A percentile compares a stretch with the other conserved stretches of the same genome.
phyloP scores from a whole-genome alignment of 2,329 filamentous ascomycete genomes.

The Rutstroemia sp. region DNA sequence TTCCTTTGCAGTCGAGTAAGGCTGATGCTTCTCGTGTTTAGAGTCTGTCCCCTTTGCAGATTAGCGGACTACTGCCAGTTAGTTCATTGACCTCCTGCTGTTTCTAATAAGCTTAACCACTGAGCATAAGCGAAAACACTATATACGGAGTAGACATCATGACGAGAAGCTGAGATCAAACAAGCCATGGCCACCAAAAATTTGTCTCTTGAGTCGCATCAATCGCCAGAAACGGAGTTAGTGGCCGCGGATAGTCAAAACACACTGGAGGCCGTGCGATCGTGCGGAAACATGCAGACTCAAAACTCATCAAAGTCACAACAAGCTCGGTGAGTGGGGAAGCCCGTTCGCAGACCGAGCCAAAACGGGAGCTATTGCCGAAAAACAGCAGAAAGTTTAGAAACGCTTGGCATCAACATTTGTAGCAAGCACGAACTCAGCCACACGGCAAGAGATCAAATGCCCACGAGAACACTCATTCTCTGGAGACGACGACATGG shows the following conservation, averaged over 20 bases:
- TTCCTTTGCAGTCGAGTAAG: not conserved
- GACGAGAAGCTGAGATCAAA: not conserved
- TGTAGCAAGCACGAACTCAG: slow-evolving; percentile 1
- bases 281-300: not conserved
- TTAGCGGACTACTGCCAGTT: not conserved
- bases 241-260: not conserved
- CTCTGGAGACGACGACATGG: not conserved
- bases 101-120: not conserved
- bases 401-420: not conserved
- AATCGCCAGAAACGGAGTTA: not conserved
- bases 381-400: not conserved
- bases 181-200: not conserved
- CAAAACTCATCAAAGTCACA: not conserved
- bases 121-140: not conserved
- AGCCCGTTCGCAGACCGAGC: not conserved
- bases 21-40: slow-evolving; percentile 6
- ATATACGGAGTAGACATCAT: slow-evolving; percentile 1
- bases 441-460: not conserved
- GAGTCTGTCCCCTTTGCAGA: not conserved
- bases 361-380: not conserved
- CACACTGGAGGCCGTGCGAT: not conserved
- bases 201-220: not conserved
- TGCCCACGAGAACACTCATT: not conserved
- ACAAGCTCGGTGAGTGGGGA: not conserved
- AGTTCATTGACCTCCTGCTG: not conserved